Conservation (phyloP, 306 rosid genomes). For the Prosopis cineraria region DNA sequence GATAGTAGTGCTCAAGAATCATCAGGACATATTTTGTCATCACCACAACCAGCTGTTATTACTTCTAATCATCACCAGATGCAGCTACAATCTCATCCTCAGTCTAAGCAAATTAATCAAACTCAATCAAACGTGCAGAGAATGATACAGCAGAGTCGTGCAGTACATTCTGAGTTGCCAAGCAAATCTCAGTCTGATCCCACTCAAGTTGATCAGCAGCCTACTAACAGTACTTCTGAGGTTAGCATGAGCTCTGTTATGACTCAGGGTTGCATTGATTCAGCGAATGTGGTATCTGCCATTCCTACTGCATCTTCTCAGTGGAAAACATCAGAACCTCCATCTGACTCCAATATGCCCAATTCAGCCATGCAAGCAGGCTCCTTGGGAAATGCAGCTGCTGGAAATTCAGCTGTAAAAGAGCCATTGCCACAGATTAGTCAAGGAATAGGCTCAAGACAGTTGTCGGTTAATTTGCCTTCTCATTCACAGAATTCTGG, state of each 20-base stretch:
- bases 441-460: constrained; percentile 68
- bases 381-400: constrained; percentile 59
- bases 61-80: constrained; percentile 63
- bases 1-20: constrained; percentile 66
- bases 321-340: constrained; percentile 72
- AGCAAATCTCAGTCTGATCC: constrained; percentile 61
- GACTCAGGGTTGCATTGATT: constrained; percentile 60
- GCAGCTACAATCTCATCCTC: constrained; percentile 53
- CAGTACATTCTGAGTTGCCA: constrained; percentile 58
- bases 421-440: constrained; percentile 53
- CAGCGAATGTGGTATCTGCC: constrained; percentile 48
- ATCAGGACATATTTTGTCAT: constrained; percentile 54
- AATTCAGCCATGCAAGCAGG: constrained; percentile 53
- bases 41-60: constrained; percentile 54
- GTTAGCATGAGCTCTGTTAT: constrained; percentile 47
- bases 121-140: constrained; percentile 66
- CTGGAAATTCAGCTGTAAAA: constrained; percentile 59
- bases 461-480: constrained; percentile 60
- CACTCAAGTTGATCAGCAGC: constrained; percentile 68
- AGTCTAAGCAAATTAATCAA: constrained; percentile 69
- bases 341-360: constrained; percentile 53
- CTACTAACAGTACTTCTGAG: constrained; percentile 52
- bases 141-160: constrained; percentile 63
- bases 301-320: constrained; percentile 58
- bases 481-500: constrained; percentile 76